Evolutionary conservation across 495 filamentous ascomycete genomes (phyloP).

Genomic region (Platismatia glauca): DNA sequence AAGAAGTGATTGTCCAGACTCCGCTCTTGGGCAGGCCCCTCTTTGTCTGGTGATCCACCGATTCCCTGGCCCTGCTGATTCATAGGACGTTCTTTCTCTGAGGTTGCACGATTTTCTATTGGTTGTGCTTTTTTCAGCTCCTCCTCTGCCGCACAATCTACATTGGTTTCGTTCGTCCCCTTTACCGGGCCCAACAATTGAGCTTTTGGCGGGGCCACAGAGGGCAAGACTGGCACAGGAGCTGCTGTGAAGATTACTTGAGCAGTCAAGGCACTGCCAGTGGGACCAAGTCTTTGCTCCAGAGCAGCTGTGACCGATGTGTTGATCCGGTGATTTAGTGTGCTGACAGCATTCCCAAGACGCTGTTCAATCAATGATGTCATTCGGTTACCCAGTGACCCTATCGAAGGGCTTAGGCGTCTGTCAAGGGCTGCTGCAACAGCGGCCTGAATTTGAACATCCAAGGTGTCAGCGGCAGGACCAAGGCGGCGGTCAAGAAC

Average conservation of each 20-base stretch:
- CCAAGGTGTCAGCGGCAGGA: background rate
- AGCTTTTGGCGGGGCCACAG: background rate
- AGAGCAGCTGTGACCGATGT: background rate
- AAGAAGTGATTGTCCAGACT: background rate
- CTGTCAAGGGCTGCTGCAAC: background rate
- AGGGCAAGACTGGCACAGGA: background rate
- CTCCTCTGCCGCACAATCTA: background rate
- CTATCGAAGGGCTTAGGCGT: background rate
- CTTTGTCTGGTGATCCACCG: background rate
- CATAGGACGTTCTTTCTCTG: background rate
- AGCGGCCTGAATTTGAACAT: background rate
- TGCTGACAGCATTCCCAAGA: background rate
- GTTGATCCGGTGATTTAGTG: background rate
- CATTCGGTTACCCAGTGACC: background rate
- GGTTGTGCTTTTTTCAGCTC: background rate
- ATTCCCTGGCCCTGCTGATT: background rate
- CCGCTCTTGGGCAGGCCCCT: background rate
- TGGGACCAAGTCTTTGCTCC: conserved; percentile 6
- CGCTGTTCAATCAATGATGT: background rate
- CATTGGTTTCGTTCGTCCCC: background rate
- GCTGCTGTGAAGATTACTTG: background rate
- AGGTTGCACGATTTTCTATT: background rate
- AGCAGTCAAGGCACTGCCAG: background rate
- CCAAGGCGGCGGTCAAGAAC: background rate
- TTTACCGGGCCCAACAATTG: background rate